A percentile compares a stretch with the other conserved stretches of the same genome.
These are phyloP conservation scores for Clathrus columnatus DNA, from an alignment of 768 basidiomycete genomes.

Conservation along the genomic window DNA sequence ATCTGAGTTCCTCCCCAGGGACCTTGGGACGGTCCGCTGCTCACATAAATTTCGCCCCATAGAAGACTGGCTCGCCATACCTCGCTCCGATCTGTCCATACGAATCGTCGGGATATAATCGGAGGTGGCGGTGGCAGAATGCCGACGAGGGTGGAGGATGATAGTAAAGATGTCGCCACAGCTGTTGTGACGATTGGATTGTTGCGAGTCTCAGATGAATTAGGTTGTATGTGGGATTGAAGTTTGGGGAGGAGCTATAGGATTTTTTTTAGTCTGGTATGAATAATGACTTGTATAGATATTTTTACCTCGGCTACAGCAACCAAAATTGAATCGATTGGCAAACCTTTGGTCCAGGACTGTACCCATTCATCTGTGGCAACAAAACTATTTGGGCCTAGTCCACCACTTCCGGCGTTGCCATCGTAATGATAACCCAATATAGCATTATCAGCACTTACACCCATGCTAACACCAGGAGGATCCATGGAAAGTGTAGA, in stretches of 20 bases:
- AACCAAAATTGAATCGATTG: background rate
- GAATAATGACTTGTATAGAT: background rate
- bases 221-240: slow-evolving; percentile 31
- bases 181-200: slow-evolving; percentile 35
- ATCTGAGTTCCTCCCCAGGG: slow-evolving; percentile 90
- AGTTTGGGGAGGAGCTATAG: slow-evolving; percentile 74
- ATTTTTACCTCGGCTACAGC: background rate
- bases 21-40: slow-evolving; percentile 76
- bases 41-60: slow-evolving; percentile 94
- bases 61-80: slow-evolving; percentile 90
- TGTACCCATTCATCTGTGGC: slow-evolving; percentile 95
- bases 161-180: slow-evolving; percentile 44
- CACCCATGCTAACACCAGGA: slow-evolving; percentile 13
- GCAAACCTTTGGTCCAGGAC: slow-evolving; percentile 2
- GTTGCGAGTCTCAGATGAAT: slow-evolving; percentile 42
- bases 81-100: slow-evolving; percentile 91
- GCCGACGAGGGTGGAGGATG: slow-evolving; percentile 58
- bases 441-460: slow-evolving; percentile 10
- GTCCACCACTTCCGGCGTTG: slow-evolving; percentile 35
- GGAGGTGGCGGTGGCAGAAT: slow-evolving; percentile 66
- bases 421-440: slow-evolving; percentile 4
- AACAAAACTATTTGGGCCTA: slow-evolving; percentile 86
- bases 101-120: slow-evolving; percentile 61
- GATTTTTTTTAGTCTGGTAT: background rate
- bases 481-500: slow-evolving; percentile 8